These are phyloP conservation scores for Zea luxurians DNA, from an alignment of 176 grass and related monocot genomes.

Conservation along the genomic window DNA sequence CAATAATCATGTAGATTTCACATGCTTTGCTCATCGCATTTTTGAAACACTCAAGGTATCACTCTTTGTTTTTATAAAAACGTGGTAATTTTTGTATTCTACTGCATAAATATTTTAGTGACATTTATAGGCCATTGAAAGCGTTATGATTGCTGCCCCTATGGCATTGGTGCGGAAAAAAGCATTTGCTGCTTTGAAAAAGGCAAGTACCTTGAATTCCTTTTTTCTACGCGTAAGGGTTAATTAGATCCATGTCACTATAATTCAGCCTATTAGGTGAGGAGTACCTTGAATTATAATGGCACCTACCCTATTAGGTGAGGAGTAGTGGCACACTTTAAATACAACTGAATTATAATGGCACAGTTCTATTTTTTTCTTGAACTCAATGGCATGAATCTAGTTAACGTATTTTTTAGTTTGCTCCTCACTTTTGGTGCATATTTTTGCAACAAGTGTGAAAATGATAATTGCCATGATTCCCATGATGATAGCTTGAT, in stretches of 20 bases:
- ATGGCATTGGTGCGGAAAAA: constrained; percentile 67
- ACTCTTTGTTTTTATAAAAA: not conserved
- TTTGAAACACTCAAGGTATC: constrained; percentile 73
- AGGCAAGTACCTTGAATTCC: constrained; percentile 39
- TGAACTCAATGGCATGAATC: not conserved
- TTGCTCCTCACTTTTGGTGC: constrained; percentile 6
- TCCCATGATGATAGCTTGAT: constrained; percentile 21
- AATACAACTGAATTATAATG: not conserved
- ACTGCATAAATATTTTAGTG: constrained; percentile 30
- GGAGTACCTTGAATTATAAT: not conserved
- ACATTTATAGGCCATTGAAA: constrained; percentile 71
- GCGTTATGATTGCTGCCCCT: constrained; percentile 68
- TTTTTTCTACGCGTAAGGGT: not conserved
- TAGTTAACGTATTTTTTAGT: not conserved
- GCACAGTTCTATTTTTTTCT: not conserved
- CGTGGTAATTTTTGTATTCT: constrained; percentile 10
- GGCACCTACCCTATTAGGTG: not conserved
- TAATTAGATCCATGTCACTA: not conserved
- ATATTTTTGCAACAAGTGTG: constrained; percentile 11
- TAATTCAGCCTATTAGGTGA: not conserved
- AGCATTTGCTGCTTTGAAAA: constrained; percentile 70
- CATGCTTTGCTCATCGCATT: constrained; percentile 42
- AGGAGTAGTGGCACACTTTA: not conserved
- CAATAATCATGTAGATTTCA: constrained; percentile 51
- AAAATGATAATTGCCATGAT: not conserved